Evolutionary conservation across 2,329 filamentous ascomycete species (phyloP).

Genomic region (Pseudopithomyces chartarum): DNA sequence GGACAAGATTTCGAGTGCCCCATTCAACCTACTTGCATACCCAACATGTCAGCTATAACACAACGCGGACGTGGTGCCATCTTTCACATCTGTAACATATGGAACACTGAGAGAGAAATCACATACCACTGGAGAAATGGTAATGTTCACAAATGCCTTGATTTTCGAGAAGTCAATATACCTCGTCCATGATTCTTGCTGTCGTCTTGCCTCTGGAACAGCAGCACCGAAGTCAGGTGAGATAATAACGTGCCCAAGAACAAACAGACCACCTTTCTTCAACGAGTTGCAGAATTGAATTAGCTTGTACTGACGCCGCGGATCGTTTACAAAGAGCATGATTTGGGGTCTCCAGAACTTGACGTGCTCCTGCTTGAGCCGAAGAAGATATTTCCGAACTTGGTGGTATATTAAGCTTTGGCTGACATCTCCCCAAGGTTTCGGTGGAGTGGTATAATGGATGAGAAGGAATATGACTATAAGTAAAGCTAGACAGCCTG

Average conservation of each 20-base stretch:
- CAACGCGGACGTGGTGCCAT: not conserved
- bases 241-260: slow-evolving; percentile 86
- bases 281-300: slow-evolving; percentile 91
- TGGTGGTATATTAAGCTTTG: slow-evolving; percentile 89
- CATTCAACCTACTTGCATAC: slow-evolving; percentile 62
- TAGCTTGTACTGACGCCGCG: slow-evolving; percentile 78
- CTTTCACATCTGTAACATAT: not conserved
- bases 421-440: slow-evolving; percentile 88
- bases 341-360: slow-evolving; percentile 94
- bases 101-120: not conserved
- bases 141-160: slow-evolving; percentile 87
- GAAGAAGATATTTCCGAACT: slow-evolving; percentile 83
- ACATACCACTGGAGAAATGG: slow-evolving; percentile 71
- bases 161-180: slow-evolving; percentile 86
- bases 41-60: not conserved
- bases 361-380: slow-evolving; percentile 85
- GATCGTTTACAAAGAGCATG: slow-evolving; percentile 80
- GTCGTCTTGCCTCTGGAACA: slow-evolving; percentile 78
- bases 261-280: slow-evolving; percentile 85
- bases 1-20: slow-evolving; percentile 81
- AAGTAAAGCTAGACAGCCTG: slow-evolving; percentile 73
- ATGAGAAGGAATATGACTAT: slow-evolving; percentile 82
- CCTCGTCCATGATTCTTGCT: slow-evolving; percentile 82
- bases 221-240: slow-evolving; percentile 79
- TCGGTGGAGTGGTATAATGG: slow-evolving; percentile 83